A percentile compares a stretch with the other conserved stretches of the same genome.
These are phyloP conservation scores for Russula emetica DNA, from an alignment of 768 basidiomycete genomes.

Conservation along the genomic window DNA sequence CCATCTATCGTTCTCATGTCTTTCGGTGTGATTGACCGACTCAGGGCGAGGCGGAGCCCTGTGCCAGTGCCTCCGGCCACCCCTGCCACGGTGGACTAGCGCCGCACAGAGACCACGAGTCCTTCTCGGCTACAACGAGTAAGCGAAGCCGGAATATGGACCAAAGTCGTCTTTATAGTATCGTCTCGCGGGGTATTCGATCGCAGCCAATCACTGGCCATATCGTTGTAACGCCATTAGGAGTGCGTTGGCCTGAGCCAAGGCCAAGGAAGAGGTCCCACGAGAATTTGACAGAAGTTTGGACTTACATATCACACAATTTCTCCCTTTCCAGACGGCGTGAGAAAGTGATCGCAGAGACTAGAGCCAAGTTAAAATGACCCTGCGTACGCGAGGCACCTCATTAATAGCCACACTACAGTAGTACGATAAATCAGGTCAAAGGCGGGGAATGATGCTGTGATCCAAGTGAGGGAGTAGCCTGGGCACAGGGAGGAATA, in stretches of 20 bases:
- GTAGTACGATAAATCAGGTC: neutral
- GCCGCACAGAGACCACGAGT: neutral
- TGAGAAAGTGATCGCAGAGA: slow-evolving; percentile 1
- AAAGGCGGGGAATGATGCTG: slow-evolving; percentile 3
- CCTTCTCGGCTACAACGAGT: neutral
- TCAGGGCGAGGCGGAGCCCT: neutral
- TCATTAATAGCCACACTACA: neutral
- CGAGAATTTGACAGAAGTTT: neutral
- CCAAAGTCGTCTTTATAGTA: neutral
- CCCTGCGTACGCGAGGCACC: neutral
- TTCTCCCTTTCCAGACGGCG: slow-evolving; percentile 8
- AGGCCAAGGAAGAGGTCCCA: neutral
- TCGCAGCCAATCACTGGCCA: neutral
- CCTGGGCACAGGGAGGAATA: neutral
- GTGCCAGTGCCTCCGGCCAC: neutral
- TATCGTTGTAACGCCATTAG: neutral
- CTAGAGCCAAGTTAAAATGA: neutral
- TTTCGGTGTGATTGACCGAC: neutral
- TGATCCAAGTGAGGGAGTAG: neutral
- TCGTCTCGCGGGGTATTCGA: slow-evolving; percentile 20
- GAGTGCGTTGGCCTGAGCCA: neutral
- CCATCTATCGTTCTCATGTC: neutral
- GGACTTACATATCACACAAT: slow-evolving; percentile 1
- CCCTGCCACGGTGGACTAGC: neutral
- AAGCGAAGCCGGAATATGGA: slow-evolving; percentile 11